phyloP scores from a whole-genome alignment of 176 grass and related monocot genomes.

The Phoenix dactylifera region DNA sequence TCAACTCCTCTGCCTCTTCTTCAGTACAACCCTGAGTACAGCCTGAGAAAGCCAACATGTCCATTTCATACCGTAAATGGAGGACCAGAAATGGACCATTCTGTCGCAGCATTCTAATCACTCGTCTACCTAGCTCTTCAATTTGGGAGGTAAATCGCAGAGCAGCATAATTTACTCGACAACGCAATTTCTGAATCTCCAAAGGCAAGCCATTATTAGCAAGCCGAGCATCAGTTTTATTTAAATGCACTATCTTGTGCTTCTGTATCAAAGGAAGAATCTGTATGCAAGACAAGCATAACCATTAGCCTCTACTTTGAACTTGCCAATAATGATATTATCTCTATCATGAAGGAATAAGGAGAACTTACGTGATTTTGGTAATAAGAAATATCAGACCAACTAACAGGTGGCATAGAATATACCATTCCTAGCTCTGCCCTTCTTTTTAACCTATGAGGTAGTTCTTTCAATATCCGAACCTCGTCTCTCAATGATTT shows the following conservation, averaged over 20 bases:
- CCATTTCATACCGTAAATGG: conserved; percentile 95
- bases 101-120: conserved; percentile 65
- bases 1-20: conserved; percentile 72
- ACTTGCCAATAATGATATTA: no score
- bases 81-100: conserved; percentile 90
- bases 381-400: conserved; percentile 95
- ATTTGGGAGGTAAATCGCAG: conserved; percentile 82
- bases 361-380: conserved; percentile 47
- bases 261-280: conserved; percentile 88
- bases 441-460: conserved; percentile 53
- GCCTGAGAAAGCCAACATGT: conserved; percentile 97
- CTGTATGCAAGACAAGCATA: conserved; percentile 25
- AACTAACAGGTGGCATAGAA: conserved; percentile 86
- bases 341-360: neutral
- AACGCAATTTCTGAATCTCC: conserved; percentile 74
- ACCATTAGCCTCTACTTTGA: conserved; percentile 6
- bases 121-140: conserved; percentile 64
- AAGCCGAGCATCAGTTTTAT: conserved; percentile 83
- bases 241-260: conserved; percentile 69
- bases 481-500: conserved; percentile 80
- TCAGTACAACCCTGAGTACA: conserved; percentile 84
- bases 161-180: conserved; percentile 75
- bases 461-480: conserved; percentile 72
- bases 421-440: conserved; percentile 53
- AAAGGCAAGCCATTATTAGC: conserved; percentile 79